Conservation (phyloP, 2,329 filamentous ascomycete species). For the Pseudocercospora macadamiae region DNA sequence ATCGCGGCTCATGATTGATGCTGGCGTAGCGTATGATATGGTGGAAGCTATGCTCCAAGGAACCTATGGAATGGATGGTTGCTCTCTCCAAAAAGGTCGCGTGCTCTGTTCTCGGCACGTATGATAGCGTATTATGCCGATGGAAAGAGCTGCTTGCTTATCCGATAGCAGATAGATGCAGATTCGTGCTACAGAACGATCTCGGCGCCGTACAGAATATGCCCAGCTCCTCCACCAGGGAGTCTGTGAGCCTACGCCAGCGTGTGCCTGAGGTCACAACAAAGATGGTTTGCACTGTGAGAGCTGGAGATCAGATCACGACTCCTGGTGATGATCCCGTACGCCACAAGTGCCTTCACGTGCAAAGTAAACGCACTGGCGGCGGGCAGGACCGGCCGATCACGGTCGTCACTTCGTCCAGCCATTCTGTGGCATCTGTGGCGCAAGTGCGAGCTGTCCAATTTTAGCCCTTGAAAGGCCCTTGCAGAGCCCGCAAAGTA, state of each 20-base stretch:
- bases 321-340: neutral
- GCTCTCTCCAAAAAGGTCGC: conserved; percentile 9
- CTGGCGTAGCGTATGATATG: conserved; percentile 2
- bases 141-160: conserved; percentile 11
- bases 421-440: neutral
- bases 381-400: conserved; percentile 1
- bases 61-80: neutral
- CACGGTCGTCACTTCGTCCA: neutral
- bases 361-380: too few species aligned
- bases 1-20: conserved; percentile 13
- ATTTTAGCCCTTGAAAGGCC: too few species aligned
- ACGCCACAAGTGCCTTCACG: neutral
- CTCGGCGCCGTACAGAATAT: neutral
- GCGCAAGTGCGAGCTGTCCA: neutral
- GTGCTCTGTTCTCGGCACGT: conserved; percentile 19
- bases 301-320: neutral
- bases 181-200: conserved; percentile 15
- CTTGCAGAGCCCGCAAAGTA: too few species aligned
- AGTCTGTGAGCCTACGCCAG: conserved; percentile 1
- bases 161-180: conserved; percentile 2
- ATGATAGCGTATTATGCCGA: conserved; percentile 9
- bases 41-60: neutral
- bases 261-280: neutral
- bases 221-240: conserved; percentile 1
- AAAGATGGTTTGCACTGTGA: neutral